These are phyloP conservation scores for Emydomyces testavorans DNA, from an alignment of 2,329 filamentous ascomycete genomes.

Conservation along the genomic window DNA sequence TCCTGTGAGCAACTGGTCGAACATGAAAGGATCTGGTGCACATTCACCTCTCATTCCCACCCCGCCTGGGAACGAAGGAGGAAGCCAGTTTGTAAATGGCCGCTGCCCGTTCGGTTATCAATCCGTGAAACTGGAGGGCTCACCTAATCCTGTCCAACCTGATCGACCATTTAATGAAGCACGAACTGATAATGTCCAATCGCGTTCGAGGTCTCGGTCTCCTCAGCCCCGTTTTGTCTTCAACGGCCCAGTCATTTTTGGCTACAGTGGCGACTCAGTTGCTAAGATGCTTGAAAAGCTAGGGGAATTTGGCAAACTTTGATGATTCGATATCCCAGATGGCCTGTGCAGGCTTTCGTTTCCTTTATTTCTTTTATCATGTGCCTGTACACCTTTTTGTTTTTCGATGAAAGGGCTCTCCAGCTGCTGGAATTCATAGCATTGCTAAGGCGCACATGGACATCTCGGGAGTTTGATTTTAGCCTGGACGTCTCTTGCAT, in stretches of 20 bases:
- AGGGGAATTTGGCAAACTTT: conserved; percentile 6
- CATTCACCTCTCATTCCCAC: conserved; percentile 13
- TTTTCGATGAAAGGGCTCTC: no score
- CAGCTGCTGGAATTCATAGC: no score
- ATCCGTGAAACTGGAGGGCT: neutral
- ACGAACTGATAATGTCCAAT: neutral
- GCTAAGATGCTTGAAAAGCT: conserved; percentile 58
- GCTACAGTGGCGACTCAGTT: conserved; percentile 76
- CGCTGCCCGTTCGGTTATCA: conserved; percentile 31
- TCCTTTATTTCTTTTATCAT: no score
- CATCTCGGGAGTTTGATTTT: no score
- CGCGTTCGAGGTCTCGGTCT: conserved; percentile 1
- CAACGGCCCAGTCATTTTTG: conserved; percentile 87
- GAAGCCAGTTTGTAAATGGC: conserved; percentile 20
- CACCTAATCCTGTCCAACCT: neutral
- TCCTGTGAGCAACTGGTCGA: conserved; percentile 16
- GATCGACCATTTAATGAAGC: neutral
- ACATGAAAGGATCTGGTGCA: conserved; percentile 16
- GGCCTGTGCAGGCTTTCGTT: no score
- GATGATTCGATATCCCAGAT: neutral
- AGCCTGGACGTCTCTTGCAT: no score
- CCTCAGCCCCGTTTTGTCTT: conserved; percentile 53
- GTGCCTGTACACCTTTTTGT: no score
- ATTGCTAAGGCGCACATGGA: no score
- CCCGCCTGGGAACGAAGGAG: neutral